Base-by-base conservation (phyloP, 106 monocot genomes). In the Acorus calamus region DNA sequence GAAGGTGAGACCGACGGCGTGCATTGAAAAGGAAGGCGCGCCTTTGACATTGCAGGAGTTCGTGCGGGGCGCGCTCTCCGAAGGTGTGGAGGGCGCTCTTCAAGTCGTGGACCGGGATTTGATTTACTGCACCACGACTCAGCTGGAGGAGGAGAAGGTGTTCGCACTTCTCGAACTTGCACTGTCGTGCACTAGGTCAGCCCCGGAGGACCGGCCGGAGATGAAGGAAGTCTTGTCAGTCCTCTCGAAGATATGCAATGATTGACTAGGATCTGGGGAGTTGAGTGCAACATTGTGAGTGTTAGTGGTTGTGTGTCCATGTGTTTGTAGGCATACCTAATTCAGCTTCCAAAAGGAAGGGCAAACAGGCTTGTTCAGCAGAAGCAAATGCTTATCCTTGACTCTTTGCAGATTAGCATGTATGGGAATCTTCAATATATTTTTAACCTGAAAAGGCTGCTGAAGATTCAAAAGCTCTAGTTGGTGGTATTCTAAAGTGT, bases 131-230 rank as follows among this genome's bases (percentile, higher is more conserved):
- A 28, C 86, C 2, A 10, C 61, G n/a, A 74, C 66, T 0, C 59
- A 69, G 41, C 47, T 41, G 3, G 86, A 89, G 62, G 60, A 65
- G 56, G 83, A 79, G 49, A 81, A 74, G 71, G 69, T 70, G 4
- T 43, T 71, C 2, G 68, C 65, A 59, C 64, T 76, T 4, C 60
- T 93, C 4, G 70, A 74, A 58, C 51, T 93, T 71, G 89, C 89
- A 1, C 14, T 89, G 57, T 78, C 72, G 1, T 93, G 93, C 79
- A 83, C 89, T 0, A 50, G 64, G 1, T 61, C 64, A 12, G 50
- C 53, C 12, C 73, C 81, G 3, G 89, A 81, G 57, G 79, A 83
- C 11, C 78, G 93, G 42, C 93, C 93, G 6, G 77, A 81, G 66
- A 89, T 93, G 83, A 59, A 74, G 7, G 74, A 74, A 42, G 88